A percentile compares a stretch with the other conserved stretches of the same genome.
phyloP scores from a whole-genome alignment of 2,329 filamentous ascomycete species.

The Microdochium trichocladiopsis region DNA sequence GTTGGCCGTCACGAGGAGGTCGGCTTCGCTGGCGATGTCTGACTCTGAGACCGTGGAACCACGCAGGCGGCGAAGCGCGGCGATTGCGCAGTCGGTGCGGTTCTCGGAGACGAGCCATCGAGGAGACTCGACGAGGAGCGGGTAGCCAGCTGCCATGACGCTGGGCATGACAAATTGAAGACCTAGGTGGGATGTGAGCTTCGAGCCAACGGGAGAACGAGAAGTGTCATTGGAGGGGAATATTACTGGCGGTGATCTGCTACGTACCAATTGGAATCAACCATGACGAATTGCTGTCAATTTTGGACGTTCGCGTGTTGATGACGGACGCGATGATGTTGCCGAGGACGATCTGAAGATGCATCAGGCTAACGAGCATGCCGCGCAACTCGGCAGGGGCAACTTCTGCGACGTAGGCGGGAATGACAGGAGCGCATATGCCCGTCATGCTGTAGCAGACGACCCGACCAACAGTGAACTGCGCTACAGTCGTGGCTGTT shows the following conservation, averaged over 20 bases:
- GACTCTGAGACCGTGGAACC: background rate
- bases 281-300: constrained; percentile 5
- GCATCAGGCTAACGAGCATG: constrained; percentile 18
- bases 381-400: constrained; percentile 17
- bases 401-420: constrained; percentile 19
- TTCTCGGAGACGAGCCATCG: background rate
- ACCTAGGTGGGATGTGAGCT: background rate
- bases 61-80: background rate
- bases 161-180: background rate
- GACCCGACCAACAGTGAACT: constrained; percentile 21
- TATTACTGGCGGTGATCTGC: background rate
- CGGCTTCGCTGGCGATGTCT: background rate
- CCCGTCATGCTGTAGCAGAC: constrained; percentile 22
- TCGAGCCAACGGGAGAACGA: background rate
- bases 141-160: background rate
- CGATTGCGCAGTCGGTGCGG: background rate
- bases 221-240: background rate
- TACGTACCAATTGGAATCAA: background rate
- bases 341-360: constrained; percentile 18
- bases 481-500: constrained; percentile 15
- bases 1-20: background rate
- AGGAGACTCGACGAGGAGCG: background rate
- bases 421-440: constrained; percentile 21
- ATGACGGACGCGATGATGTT: constrained; percentile 16
- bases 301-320: constrained; percentile 15